These are phyloP conservation scores for Yamadazyma triangularis DNA, from an alignment of 1,139 yeast genomes.

Conservation along the genomic window DNA sequence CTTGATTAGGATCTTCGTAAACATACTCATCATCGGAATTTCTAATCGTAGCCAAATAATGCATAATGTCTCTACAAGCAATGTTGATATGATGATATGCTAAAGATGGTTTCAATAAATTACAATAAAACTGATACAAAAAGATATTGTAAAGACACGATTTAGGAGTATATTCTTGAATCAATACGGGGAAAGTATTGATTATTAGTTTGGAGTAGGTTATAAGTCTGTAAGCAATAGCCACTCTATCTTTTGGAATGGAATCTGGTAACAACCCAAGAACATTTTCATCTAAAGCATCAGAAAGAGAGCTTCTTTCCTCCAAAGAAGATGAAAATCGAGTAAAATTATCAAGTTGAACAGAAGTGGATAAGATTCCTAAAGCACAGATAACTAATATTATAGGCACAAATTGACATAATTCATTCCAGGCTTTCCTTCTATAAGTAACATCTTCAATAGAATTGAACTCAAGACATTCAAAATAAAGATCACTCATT, in stretches of 20 bases:
- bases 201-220: conserved; percentile 21
- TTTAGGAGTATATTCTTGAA: conserved; percentile 16
- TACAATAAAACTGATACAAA: conserved; percentile 32
- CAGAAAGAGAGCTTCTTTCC: conserved; percentile 18
- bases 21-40: conserved; percentile 6
- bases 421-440: conserved; percentile 16
- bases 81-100: conserved; percentile 30
- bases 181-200: conserved; percentile 20
- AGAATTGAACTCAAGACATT: conserved; percentile 5
- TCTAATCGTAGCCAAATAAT: conserved; percentile 18
- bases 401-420: conserved; percentile 25
- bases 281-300: conserved; percentile 10
- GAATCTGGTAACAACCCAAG: conserved; percentile 5
- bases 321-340: conserved; percentile 24
- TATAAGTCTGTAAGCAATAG: conserved; percentile 21
- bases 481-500: conserved; percentile 4
- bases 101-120: conserved; percentile 31
- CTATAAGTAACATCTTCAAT: conserved; percentile 17
- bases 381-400: conserved; percentile 29
- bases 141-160: conserved; percentile 18
- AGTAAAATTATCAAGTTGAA: conserved; percentile 31
- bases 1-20: conserved; percentile 9
- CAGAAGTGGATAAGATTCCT: conserved; percentile 29
- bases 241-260: conserved; percentile 18
- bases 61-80: conserved; percentile 36